Percentiles rank a stretch among this genome's conserved stretches.
These are phyloP conservation scores for Tetraselmis chui DNA, from an alignment of 139 green algal species.

Conservation along the genomic window DNA sequence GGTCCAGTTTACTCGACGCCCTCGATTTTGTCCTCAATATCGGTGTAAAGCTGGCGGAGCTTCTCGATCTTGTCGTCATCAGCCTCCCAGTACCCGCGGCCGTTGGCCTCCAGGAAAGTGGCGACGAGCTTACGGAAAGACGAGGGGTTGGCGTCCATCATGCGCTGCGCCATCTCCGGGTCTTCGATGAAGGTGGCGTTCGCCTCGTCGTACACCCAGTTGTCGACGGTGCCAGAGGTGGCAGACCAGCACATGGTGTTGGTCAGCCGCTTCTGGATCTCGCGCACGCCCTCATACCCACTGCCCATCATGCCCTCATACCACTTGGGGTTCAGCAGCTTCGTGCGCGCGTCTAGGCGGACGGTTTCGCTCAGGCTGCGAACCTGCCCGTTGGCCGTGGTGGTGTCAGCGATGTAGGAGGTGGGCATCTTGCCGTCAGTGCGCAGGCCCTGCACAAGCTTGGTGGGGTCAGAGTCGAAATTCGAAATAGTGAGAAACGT, in stretches of 20 bases:
- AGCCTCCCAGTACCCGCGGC: slow-evolving; percentile 90
- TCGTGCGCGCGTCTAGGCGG: slow-evolving; percentile 93
- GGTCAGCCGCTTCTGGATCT: slow-evolving; percentile 99
- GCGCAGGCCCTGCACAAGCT: slow-evolving; percentile 89
- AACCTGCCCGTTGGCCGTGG: slow-evolving; percentile 95
- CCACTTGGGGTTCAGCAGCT: slow-evolving; percentile 99
- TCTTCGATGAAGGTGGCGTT: slow-evolving; percentile 97
- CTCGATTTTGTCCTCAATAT: slow-evolving; percentile 98
- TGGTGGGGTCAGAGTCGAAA: slow-evolving; percentile 95
- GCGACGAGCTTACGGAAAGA: slow-evolving; percentile 83
- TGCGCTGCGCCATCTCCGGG: slow-evolving; percentile 85
- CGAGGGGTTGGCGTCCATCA: slow-evolving; percentile 98
- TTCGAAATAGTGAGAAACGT: slow-evolving; percentile 98
- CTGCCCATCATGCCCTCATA: slow-evolving; percentile 94
- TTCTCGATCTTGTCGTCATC: slow-evolving; percentile 87
- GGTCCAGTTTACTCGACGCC: slow-evolving; percentile 88
- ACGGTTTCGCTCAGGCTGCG: slow-evolving; percentile 90
- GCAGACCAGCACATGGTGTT: slow-evolving; percentile 99
- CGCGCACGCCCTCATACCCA: slow-evolving; percentile 96
- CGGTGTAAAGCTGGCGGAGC: slow-evolving; percentile 80
- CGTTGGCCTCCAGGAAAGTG: slow-evolving; percentile 98
- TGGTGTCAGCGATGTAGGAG: slow-evolving; percentile 96
- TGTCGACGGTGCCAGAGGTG: slow-evolving; percentile 90
- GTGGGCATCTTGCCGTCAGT: slow-evolving; percentile 80
- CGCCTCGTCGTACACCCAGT: slow-evolving; percentile 99